These are phyloP conservation scores for Candida patagonica DNA, from an alignment of 805 yeast genomes.

Conservation along the genomic window DNA sequence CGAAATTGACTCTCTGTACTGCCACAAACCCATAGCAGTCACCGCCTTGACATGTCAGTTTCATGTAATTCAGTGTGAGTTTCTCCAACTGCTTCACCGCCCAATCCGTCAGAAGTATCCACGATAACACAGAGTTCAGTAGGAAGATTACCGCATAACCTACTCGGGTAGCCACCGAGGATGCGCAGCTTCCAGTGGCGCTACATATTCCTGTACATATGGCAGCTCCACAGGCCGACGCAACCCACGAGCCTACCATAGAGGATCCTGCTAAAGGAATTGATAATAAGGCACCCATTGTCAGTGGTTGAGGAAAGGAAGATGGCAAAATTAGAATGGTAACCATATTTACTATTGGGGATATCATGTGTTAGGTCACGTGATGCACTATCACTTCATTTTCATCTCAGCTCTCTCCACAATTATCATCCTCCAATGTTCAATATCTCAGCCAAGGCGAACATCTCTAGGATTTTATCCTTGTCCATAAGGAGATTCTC, in stretches of 20 bases:
- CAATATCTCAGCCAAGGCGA: no score
- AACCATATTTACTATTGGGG: no score
- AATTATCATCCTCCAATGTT: no score
- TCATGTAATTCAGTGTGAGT: slow-evolving; percentile 59
- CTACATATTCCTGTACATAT: slow-evolving; percentile 58
- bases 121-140: slow-evolving; percentile 71
- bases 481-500: neutral
- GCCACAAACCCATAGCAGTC: slow-evolving; percentile 89
- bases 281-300: slow-evolving; percentile 34
- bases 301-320: neutral
- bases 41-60: slow-evolving; percentile 67
- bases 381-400: no score
- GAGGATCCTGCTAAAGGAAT: slow-evolving; percentile 49
- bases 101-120: slow-evolving; percentile 86
- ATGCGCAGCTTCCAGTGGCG: slow-evolving; percentile 51
- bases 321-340: neutral
- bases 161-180: slow-evolving; percentile 76
- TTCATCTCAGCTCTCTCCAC: no score
- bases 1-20: slow-evolving; percentile 86
- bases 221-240: slow-evolving; percentile 78
- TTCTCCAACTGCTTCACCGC: slow-evolving; percentile 64
- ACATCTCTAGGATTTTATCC: no score
- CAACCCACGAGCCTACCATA: slow-evolving; percentile 48
- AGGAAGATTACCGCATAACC: slow-evolving; percentile 75
- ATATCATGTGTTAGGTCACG: no score